Conservation (phyloP, 306 rosid genomes). For the Fragaria iinumae region DNA sequence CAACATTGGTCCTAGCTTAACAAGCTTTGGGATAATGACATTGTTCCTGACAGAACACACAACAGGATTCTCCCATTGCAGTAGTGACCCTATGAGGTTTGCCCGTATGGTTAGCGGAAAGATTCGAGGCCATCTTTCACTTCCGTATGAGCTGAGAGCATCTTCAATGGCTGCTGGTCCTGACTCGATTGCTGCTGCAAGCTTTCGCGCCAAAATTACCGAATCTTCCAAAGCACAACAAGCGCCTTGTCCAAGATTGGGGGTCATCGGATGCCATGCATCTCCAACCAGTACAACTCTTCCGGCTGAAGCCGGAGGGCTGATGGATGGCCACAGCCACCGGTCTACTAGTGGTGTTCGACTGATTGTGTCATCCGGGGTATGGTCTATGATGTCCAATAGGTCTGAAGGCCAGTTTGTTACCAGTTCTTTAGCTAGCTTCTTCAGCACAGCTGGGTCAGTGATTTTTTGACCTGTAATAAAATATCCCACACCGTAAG, state of each 20-base stretch:
- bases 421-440: slow-evolving; percentile 62
- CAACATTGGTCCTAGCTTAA: slow-evolving; percentile 61
- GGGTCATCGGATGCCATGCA: slow-evolving; percentile 99
- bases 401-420: slow-evolving; percentile 63
- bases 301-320: slow-evolving; percentile 65
- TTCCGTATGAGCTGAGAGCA: slow-evolving; percentile 60
- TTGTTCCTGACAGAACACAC: slow-evolving; percentile 71
- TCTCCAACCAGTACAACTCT: slow-evolving; percentile 80
- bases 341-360: slow-evolving; percentile 77
- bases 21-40: slow-evolving; percentile 70
- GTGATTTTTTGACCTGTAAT: slow-evolving; percentile 64
- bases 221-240: slow-evolving; percentile 94
- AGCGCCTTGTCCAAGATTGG: slow-evolving; percentile 95
- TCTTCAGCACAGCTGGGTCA: slow-evolving; percentile 48
- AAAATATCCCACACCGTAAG: background rate
- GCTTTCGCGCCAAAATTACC: slow-evolving; percentile 62
- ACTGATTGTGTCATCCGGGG: slow-evolving; percentile 60
- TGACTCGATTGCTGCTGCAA: slow-evolving; percentile 55
- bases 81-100: slow-evolving; percentile 59
- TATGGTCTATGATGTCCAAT: slow-evolving; percentile 47
- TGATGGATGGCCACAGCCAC: slow-evolving; percentile 81
- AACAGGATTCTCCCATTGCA: slow-evolving; percentile 78
- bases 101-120: slow-evolving; percentile 78
- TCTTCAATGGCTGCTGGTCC: slow-evolving; percentile 43
- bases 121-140: slow-evolving; percentile 72